phyloP scores from a whole-genome alignment of 495 filamentous ascomycete genomes.

The Tuber microsphaerosporum region DNA sequence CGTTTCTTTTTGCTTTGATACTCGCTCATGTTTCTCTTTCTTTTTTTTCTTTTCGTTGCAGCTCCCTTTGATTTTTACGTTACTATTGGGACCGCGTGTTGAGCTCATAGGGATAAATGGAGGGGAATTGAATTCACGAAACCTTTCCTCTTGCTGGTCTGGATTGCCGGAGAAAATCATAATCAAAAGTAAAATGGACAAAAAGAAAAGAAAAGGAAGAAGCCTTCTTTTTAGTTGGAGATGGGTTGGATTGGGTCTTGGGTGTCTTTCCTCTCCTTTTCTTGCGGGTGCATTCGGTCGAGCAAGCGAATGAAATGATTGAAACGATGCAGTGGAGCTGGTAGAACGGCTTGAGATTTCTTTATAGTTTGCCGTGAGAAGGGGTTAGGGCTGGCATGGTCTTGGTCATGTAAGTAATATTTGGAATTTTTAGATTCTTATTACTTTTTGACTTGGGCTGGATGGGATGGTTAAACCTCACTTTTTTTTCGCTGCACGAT shows the following conservation, averaged over 20 bases:
- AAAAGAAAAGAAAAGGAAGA: slow-evolving; percentile 1
- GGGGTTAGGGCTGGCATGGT: not conserved
- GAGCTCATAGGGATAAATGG: slow-evolving; percentile 31
- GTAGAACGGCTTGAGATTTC: slow-evolving; percentile 2
- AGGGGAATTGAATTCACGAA: slow-evolving; percentile 32
- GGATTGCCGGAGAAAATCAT: slow-evolving; percentile 18
- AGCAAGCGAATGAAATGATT: slow-evolving; percentile 23
- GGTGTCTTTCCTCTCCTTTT: slow-evolving; percentile 20
- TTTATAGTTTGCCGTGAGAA: not conserved
- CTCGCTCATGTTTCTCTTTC: slow-evolving; percentile 30
- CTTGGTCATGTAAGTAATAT: slow-evolving; percentile 6
- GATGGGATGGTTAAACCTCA: not conserved
- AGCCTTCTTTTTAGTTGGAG: slow-evolving; percentile 21
- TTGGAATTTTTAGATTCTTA: slow-evolving; percentile 5
- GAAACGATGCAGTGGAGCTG: slow-evolving; percentile 5
- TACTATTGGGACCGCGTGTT: slow-evolving; percentile 32
- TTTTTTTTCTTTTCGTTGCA: slow-evolving; percentile 10
- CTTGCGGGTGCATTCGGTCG: slow-evolving; percentile 22
- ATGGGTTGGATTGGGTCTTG: not conserved
- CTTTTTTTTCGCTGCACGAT: not conserved
- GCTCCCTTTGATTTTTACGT: slow-evolving; percentile 16
- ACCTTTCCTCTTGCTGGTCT: slow-evolving; percentile 28
- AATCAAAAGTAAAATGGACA: slow-evolving; percentile 33
- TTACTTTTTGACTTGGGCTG: not conserved
- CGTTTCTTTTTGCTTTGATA: not conserved